A percentile compares a stretch with the other conserved stretches of the same genome.
These are phyloP conservation scores for Podila clonocystis DNA, from an alignment of 192 early-diverging fungal species.

Conservation along the genomic window DNA sequence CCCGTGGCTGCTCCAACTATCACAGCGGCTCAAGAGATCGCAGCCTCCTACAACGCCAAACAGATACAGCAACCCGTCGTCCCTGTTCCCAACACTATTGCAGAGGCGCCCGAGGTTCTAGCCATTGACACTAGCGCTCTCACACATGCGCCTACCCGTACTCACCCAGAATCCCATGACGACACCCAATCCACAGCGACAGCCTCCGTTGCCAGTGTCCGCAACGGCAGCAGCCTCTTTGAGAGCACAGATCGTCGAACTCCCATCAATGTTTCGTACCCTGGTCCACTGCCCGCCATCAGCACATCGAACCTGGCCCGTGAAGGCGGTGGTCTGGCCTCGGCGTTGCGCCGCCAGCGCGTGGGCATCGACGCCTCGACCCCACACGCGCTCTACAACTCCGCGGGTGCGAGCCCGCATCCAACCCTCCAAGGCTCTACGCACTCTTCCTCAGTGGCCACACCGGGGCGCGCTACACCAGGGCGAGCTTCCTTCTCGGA, in stretches of 20 bases:
- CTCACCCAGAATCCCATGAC: neutral
- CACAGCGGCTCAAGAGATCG: neutral
- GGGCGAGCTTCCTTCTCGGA: slow-evolving; percentile 15
- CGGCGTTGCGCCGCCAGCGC: neutral
- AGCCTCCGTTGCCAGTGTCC: slow-evolving; percentile 1
- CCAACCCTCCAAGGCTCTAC: neutral
- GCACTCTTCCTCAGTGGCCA: neutral
- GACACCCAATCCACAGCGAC: neutral
- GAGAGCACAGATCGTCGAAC: neutral
- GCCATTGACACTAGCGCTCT: neutral
- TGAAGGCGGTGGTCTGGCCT: neutral
- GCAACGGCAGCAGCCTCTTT: slow-evolving; percentile 26
- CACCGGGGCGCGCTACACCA: neutral
- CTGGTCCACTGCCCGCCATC: neutral
- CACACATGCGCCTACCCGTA: neutral
- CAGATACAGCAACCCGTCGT: neutral
- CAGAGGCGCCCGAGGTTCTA: neutral
- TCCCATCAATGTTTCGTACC: neutral
- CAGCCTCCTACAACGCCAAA: neutral
- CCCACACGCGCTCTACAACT: neutral
- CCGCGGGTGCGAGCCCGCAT: neutral
- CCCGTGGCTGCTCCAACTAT: neutral
- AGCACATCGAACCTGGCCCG: neutral
- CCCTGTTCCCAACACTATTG: neutral
- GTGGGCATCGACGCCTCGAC: slow-evolving; percentile 1